phyloP scores from a whole-genome alignment of 1,284 basidiomycete genomes.

The Sanghuangporus weigelae region DNA sequence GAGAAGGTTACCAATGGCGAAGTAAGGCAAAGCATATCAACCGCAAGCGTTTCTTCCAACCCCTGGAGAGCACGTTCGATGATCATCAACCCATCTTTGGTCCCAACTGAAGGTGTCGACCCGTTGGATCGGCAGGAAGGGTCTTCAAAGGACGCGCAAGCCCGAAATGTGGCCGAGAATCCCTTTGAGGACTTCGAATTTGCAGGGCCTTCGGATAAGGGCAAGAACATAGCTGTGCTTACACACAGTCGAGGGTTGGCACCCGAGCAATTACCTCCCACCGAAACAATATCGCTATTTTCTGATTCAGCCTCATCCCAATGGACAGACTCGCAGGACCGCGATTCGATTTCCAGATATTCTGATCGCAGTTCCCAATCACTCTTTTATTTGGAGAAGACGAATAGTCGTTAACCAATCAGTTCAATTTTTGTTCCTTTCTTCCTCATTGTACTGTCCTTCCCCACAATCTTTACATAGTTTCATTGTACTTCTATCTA shows the following conservation, averaged over 20 bases:
- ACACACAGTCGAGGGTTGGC: background rate
- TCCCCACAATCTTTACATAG: background rate
- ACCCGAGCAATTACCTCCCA: background rate
- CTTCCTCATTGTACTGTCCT: background rate
- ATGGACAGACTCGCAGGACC: background rate
- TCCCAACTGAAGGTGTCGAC: background rate
- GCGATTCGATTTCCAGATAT: slow-evolving; percentile 4
- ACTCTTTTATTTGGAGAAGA: slow-evolving; percentile 14
- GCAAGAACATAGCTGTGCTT: background rate
- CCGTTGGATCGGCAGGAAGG: background rate
- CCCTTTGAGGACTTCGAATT: slow-evolving; percentile 18
- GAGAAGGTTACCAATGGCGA: slow-evolving; percentile 13
- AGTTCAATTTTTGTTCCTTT: background rate
- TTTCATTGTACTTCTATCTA: background rate
- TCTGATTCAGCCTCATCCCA: background rate
- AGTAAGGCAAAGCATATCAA: background rate
- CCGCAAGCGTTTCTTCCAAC: slow-evolving; percentile 13
- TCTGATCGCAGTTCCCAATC: slow-evolving; percentile 7
- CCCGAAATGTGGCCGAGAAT: slow-evolving; percentile 2
- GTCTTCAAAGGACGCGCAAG: background rate
- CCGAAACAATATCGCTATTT: background rate
- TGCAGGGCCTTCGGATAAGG: background rate
- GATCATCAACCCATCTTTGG: background rate
- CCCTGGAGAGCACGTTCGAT: slow-evolving; percentile 4
- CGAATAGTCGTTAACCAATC: background rate